Base-by-base conservation (phyloP, 306 rosid genomes). In the Dicorynia guianensis region DNA sequence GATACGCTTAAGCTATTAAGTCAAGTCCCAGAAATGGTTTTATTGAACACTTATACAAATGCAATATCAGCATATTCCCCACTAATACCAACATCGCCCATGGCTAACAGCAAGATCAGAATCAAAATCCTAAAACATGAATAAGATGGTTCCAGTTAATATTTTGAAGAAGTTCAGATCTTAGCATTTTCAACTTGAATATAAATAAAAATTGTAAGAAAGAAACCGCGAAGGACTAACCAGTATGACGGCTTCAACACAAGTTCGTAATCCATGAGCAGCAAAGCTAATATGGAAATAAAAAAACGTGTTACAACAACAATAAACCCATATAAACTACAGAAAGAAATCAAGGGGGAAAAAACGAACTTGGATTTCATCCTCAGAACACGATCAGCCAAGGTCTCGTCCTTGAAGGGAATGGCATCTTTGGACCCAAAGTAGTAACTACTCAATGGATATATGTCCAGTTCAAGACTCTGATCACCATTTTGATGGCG, bases 361-460 rank as follows among this genome's bases (percentile, higher is more conserved):
- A 54, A 18, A 43, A 50, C 39, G 11, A 79, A 88, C 93, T 86
- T 86, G 55, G 82, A 79, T 61, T 84, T 86, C 81, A 86, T 55
- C 55, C 90, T 82, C 19, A n/a, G 81, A 73, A 79, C 18, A 60
- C 87, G 90, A 76, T 83, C 89, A 17, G 80, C 79, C 46, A 80
- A 40, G 58, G 91, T 78, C 70, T 82, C 87, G 13, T 89, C 76
- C 85, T 87, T 90, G 40, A 46, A 77, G 15, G 84, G 82, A 85
- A 86, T 20, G 48, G 96, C 63, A 38, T 83, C 77, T 75, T 87
- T 92, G 75, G 95, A 85, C 44, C 89, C 93, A 52, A 95, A 95
- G 76, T 86, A 95, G 89, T 95, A 95, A 83, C 70, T 53, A 11
- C 87, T 87, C 18, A 92, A 78, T 78, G 98, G 95, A 47, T 88